These are phyloP conservation scores for Penicillium riverlandense DNA, from an alignment of 495 filamentous ascomycete genomes.

Conservation along the genomic window DNA sequence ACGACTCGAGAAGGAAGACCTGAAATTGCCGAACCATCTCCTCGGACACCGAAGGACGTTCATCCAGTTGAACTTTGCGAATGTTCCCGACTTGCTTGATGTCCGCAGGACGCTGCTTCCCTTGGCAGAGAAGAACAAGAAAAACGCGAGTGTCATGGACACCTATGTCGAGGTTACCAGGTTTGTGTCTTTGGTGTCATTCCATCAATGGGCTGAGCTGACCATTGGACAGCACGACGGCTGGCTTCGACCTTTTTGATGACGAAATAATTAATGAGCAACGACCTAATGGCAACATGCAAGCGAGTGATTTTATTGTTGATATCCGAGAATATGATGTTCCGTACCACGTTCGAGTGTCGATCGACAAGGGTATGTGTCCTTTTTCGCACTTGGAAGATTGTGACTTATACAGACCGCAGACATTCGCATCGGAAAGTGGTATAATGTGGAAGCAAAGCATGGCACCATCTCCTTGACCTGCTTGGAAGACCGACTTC, in stretches of 20 bases:
- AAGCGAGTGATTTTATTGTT: constrained; percentile 95
- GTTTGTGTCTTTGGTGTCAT: constrained; percentile 39
- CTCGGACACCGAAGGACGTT: constrained; percentile 85
- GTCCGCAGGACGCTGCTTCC: constrained; percentile 79
- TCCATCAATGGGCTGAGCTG: constrained; percentile 15
- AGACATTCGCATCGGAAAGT: constrained; percentile 95
- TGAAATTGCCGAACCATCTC: constrained; percentile 93
- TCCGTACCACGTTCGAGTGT: constrained; percentile 97
- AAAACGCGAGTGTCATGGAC: constrained; percentile 91
- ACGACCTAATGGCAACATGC: constrained; percentile 73
- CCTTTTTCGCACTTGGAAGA: not conserved
- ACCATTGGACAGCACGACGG: constrained; percentile 55
- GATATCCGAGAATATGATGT: constrained; percentile 99
- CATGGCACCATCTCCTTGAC: constrained; percentile 77
- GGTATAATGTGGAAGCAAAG: constrained; percentile 93
- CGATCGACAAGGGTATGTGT: constrained; percentile 80
- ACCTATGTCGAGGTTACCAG: constrained; percentile 93
- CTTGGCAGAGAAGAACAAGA: constrained; percentile 93
- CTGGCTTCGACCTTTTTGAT: constrained; percentile 94
- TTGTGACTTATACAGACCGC: constrained; percentile 7
- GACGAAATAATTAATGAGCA: constrained; percentile 77
- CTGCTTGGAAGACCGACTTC: constrained; percentile 81
- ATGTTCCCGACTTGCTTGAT: constrained; percentile 75
- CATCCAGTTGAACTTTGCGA: constrained; percentile 77
- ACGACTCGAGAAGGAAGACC: constrained; percentile 83